Percentiles rank a stretch among this genome's conserved stretches.
Conservation (phyloP, 2,329 filamentous ascomycete genomes). For the Ceratocystis ficicola region DNA sequence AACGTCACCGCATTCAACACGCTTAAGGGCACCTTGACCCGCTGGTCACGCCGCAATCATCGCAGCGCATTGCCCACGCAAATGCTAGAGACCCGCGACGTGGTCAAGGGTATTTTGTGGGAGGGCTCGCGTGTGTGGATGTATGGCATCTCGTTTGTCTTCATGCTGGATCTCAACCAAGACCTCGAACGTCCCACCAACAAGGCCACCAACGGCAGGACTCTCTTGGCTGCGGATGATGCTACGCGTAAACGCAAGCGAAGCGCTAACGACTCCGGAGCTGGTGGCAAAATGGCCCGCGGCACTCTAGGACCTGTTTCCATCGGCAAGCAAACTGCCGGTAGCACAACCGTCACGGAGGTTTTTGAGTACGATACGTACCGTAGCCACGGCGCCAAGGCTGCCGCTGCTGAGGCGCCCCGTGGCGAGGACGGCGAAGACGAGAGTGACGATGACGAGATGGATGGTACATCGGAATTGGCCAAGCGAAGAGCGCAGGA, state of each 20-base stretch:
- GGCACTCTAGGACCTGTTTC: conserved; percentile 36
- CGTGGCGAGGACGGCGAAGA: conserved; percentile 30
- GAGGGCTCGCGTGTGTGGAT: conserved; percentile 70
- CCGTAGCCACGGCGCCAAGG: conserved; percentile 20
- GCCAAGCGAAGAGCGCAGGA: conserved; percentile 18
- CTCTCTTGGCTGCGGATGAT: conserved; percentile 24
- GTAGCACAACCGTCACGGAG: conserved; percentile 16
- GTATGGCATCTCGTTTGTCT: conserved; percentile 74
- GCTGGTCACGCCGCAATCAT: conserved; percentile 78
- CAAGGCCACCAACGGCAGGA: conserved; percentile 23
- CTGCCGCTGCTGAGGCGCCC: conserved; percentile 24
- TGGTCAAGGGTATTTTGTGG: conserved; percentile 77
- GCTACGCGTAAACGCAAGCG: conserved; percentile 45
- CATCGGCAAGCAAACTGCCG: conserved; percentile 31
- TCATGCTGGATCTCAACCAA: conserved; percentile 76
- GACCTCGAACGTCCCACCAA: conserved; percentile 43
- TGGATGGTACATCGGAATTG: conserved; percentile 2
- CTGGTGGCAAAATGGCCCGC: conserved; percentile 41
- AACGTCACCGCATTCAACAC: conserved; percentile 70
- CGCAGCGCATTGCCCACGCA: conserved; percentile 60
- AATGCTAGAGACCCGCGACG: conserved; percentile 62
- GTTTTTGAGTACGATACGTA: conserved; percentile 22
- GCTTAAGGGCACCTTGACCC: conserved; percentile 60
- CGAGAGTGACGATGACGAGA: conserved; percentile 30
- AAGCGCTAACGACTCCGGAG: conserved; percentile 37